phyloP scores from a whole-genome alignment of 164 flowering plant genomes.

The Magnolia sinica region DNA sequence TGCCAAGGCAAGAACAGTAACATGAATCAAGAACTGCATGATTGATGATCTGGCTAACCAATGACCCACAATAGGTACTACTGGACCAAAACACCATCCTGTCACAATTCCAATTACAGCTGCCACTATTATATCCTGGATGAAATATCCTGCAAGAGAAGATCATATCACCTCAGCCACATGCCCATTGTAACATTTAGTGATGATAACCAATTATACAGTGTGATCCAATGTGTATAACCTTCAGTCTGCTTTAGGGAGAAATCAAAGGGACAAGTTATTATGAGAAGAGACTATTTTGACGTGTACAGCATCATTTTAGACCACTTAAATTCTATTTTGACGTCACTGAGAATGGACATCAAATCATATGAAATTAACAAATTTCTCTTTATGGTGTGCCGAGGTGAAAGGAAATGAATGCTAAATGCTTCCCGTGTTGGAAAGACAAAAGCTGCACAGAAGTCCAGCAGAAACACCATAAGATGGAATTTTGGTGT shows the following conservation, averaged over 20 bases:
- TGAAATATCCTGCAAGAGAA: constrained; percentile 69
- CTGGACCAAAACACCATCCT: constrained; percentile 85
- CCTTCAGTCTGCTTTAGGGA: too few species aligned
- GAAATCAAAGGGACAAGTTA: not conserved
- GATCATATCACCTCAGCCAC: not conserved
- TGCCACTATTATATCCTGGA: constrained; percentile 78
- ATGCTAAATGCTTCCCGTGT: too few species aligned
- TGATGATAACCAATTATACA: too few species aligned
- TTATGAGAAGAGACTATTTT: not conserved
- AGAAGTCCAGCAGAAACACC: too few species aligned
- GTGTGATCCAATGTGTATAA: too few species aligned
- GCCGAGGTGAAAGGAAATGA: too few species aligned
- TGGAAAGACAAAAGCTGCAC: too few species aligned
- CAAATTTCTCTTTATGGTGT: too few species aligned
- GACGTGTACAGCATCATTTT: not conserved
- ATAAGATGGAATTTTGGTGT: too few species aligned
- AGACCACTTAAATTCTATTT: not conserved
- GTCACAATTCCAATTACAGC: constrained; percentile 68
- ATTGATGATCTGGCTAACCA: constrained; percentile 76
- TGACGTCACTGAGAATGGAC: not conserved
- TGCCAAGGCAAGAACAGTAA: constrained; percentile 70
- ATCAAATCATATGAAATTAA: too few species aligned
- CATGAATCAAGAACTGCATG: constrained; percentile 59
- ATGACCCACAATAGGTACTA: constrained; percentile 64
- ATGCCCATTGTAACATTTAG: not conserved